A percentile compares a stretch with the other conserved stretches of the same genome.
Conservation (phyloP, 1,284 basidiomycete species). For the Fomitopsis betulina region DNA sequence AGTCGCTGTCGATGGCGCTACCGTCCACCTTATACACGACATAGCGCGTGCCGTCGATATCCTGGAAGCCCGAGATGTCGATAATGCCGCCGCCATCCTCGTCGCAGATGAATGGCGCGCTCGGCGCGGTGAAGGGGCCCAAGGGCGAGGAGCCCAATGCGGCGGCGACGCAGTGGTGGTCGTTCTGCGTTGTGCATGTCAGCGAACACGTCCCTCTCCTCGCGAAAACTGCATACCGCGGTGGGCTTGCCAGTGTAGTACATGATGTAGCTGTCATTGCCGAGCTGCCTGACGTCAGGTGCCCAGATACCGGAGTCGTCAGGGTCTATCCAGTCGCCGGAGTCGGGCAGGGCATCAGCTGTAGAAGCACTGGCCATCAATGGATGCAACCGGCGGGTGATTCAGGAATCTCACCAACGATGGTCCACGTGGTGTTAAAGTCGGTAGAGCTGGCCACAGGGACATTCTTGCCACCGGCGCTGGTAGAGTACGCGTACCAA, state of each 20-base stretch:
- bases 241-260: not conserved
- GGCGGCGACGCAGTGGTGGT: conserved; percentile 16
- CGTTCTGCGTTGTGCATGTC: conserved; percentile 8
- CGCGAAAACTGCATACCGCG: not conserved
- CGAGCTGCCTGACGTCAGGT: conserved; percentile 4
- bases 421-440: not conserved
- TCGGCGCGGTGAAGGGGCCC: conserved; percentile 18
- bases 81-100: conserved; percentile 19
- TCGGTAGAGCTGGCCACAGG: conserved; percentile 2
- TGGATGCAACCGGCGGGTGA: too few relatives aligned
- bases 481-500: conserved; percentile 8
- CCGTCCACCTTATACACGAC: conserved; percentile 23
- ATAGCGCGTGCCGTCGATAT: conserved; percentile 12
- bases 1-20: conserved; percentile 11
- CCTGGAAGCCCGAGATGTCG: conserved; percentile 20
- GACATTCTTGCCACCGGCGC: not conserved
- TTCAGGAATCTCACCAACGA: not conserved
- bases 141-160: conserved; percentile 14
- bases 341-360: not conserved
- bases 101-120: conserved; percentile 16
- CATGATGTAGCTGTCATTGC: conserved; percentile 1
- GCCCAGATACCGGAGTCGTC: conserved; percentile 2
- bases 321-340: not conserved
- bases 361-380: too few relatives aligned
- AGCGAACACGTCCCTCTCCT: too few relatives aligned